phyloP scores from a whole-genome alignment of 768 basidiomycete genomes.

The Trametes sanguinea region DNA sequence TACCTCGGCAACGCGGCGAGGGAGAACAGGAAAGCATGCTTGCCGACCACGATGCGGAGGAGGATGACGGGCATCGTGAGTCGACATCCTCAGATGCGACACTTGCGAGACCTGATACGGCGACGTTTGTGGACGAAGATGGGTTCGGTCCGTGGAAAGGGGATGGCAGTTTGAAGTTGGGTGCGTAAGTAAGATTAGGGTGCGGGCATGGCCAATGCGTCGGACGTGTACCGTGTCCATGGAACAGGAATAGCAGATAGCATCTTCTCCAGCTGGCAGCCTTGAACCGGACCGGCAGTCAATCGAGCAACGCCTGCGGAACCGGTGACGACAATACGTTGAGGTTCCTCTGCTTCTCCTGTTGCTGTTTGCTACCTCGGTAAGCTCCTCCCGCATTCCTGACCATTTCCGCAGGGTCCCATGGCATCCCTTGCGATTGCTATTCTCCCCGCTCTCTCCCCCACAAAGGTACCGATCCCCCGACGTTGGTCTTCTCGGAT shows the following conservation, averaged over 20 bases:
- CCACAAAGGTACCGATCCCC: background rate
- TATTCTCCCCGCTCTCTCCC: background rate
- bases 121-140: constrained; percentile 22
- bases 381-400: constrained; percentile 2
- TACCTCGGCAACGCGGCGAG: constrained; percentile 14
- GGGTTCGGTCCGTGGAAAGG: constrained; percentile 31
- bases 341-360: background rate
- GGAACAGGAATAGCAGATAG: constrained; percentile 3
- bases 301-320: too few relatives aligned
- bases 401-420: constrained; percentile 9
- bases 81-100: constrained; percentile 44
- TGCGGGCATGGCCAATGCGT: background rate
- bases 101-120: constrained; percentile 28
- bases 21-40: constrained; percentile 31
- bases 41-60: constrained; percentile 28
- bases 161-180: background rate
- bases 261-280: background rate
- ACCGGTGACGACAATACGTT: background rate
- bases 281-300: too few relatives aligned
- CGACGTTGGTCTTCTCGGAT: background rate
- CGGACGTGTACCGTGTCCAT: constrained; percentile 5
- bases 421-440: background rate
- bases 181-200: background rate
- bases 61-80: constrained; percentile 36
- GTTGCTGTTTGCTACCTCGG: background rate